phyloP scores from a whole-genome alignment of 2,329 filamentous ascomycete genomes.

The Xylariales sp. region DNA sequence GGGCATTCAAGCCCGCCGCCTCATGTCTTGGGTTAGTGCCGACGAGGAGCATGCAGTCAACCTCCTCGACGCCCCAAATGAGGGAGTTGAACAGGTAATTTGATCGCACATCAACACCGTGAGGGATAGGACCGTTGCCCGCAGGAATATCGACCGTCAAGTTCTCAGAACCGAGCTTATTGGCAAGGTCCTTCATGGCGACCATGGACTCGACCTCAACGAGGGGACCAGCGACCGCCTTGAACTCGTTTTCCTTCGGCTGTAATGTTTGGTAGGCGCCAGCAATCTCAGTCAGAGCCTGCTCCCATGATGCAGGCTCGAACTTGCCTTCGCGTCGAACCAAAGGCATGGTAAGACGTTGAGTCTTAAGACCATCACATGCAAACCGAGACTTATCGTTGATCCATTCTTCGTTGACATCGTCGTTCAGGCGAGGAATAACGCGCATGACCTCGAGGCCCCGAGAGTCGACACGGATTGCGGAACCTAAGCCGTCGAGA shows the following conservation, averaged over 20 bases:
- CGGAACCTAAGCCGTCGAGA: slow-evolving; percentile 85
- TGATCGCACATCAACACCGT: slow-evolving; percentile 87
- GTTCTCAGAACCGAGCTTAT: slow-evolving; percentile 95
- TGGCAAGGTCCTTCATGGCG: slow-evolving; percentile 94
- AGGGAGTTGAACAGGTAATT: slow-evolving; percentile 97
- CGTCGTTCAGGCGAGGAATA: slow-evolving; percentile 88
- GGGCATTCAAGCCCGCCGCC: slow-evolving; percentile 89
- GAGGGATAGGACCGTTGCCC: slow-evolving; percentile 77
- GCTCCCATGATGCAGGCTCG: slow-evolving; percentile 90
- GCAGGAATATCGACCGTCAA: slow-evolving; percentile 85
- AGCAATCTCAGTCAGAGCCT: slow-evolving; percentile 83
- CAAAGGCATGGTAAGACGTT: slow-evolving; percentile 87
- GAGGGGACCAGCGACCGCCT: slow-evolving; percentile 86
- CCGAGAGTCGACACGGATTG: slow-evolving; percentile 88
- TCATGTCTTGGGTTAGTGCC: slow-evolving; percentile 95
- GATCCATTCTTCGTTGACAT: slow-evolving; percentile 99
- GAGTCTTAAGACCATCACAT: slow-evolving; percentile 93
- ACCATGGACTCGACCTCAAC: slow-evolving; percentile 91
- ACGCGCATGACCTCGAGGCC: slow-evolving; percentile 96
- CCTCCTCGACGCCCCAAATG: slow-evolving; percentile 90
- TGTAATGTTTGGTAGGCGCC: slow-evolving; percentile 74
- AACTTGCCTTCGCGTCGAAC: slow-evolving; percentile 88
- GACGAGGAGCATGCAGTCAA: slow-evolving; percentile 85
- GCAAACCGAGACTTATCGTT: slow-evolving; percentile 98
- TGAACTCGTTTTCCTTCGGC: slow-evolving; percentile 90